Base-by-base conservation (phyloP, 1,139 yeast species). In the Tardiomyces depauwii region DNA sequence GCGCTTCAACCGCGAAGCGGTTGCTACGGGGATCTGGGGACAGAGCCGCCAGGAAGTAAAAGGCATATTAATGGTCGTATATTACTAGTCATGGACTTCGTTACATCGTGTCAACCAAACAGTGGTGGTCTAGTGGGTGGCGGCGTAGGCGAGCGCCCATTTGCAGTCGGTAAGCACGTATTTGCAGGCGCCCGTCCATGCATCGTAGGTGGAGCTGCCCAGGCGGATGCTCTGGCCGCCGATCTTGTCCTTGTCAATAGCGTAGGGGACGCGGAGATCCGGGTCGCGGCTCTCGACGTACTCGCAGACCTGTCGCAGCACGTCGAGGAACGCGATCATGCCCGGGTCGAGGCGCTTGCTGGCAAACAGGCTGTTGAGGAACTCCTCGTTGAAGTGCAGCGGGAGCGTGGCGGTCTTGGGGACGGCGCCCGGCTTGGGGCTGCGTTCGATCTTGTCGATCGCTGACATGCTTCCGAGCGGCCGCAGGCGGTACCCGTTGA, bases 101-200 rank as follows among this genome's bases (percentile, higher is more conserved):
- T 21, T 21, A 21, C 25, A 21, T 21, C 25, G 25, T 21, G 25
- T 21, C 4, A 21, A 21, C 25, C 7, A 21, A 5, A 7, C 25
- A 7, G 25, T 7, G 7, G 25, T 5, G 7, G 7, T 5, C 82
- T 36, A 48, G 18, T 47, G 48, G 14, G 57, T 55, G 27, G 60
- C 57, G 2, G 64, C 66, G 49, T 60, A 66, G 16, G 72, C 71
- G 39, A 67, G 53, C 12, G 67, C 61, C 71, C 71, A 68, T 48
- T 67, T 66, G 21, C 67, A 58, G 47, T 89, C 78, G 1, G 93
- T 85, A 44, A 91, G 67, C 16, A 89, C 69, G 57, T 80, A 82
- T 58, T 84, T 82, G 64, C 96, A 89, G 1, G 95, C 89, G 33
- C 80, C 77, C 0, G 96, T 87, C 98, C 98, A 91, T 51, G 83